Conservation (phyloP, 805 yeast species). For the Pichia nanzhaoensis region DNA sequence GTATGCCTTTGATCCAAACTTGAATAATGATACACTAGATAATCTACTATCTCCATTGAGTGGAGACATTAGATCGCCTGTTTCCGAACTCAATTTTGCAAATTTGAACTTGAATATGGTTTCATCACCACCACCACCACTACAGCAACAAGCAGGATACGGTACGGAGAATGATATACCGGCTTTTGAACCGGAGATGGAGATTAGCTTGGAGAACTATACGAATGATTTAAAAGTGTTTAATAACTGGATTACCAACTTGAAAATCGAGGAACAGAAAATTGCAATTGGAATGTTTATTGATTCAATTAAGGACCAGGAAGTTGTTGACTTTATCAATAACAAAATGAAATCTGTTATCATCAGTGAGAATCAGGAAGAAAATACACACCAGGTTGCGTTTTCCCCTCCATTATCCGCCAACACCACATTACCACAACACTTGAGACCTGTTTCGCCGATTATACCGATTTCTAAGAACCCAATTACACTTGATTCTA, state of each 20-base stretch:
- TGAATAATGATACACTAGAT: slow-evolving; percentile 22
- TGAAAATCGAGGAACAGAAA: slow-evolving; percentile 40
- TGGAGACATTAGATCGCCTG: slow-evolving; percentile 13
- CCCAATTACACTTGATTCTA: slow-evolving; percentile 34
- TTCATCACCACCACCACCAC: slow-evolving; percentile 9
- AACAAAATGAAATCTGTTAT: background rate
- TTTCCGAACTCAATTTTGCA: slow-evolving; percentile 8
- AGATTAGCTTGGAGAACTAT: slow-evolving; percentile 28
- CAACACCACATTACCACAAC: slow-evolving; percentile 13
- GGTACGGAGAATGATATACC: slow-evolving; percentile 24
- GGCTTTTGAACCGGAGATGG: slow-evolving; percentile 29
- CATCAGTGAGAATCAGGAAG: background rate
- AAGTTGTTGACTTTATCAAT: slow-evolving; percentile 21
- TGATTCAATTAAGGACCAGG: slow-evolving; percentile 38
- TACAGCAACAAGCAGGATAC: too few relatives aligned
- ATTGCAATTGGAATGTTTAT: slow-evolving; percentile 44
- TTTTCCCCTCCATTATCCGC: slow-evolving; percentile 23
- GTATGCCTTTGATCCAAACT: slow-evolving; percentile 28
- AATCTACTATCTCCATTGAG: slow-evolving; percentile 14
- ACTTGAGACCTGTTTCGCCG: slow-evolving; percentile 29
- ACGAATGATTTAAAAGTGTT: slow-evolving; percentile 40
- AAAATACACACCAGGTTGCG: slow-evolving; percentile 1
- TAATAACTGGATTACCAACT: slow-evolving; percentile 40
- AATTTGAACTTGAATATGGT: slow-evolving; percentile 1
- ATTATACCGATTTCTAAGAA: slow-evolving; percentile 21